Percentiles rank a stretch among this genome's conserved stretches.
Conservation (phyloP, 2,329 filamentous ascomycete species). For the Verticillium tricorpus region DNA sequence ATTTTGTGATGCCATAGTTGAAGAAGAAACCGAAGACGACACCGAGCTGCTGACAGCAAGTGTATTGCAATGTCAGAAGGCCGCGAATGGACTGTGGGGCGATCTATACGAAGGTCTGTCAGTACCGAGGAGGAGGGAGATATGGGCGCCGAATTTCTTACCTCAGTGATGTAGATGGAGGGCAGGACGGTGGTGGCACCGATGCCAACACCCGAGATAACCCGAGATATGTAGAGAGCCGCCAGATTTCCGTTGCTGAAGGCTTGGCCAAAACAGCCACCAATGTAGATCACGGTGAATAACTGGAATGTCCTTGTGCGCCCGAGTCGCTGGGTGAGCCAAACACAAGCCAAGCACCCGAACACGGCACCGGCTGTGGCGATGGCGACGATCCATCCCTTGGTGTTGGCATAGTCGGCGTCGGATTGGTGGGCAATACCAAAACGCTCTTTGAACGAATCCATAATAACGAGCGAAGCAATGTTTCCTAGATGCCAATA, state of each 20-base stretch:
- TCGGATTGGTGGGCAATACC: slow-evolving; percentile 18
- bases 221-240: slow-evolving; percentile 18
- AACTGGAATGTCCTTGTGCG: slow-evolving; percentile 17
- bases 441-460: slow-evolving; percentile 18
- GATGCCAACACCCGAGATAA: slow-evolving; percentile 21
- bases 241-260: slow-evolving; percentile 21
- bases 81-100: slow-evolving; percentile 22
- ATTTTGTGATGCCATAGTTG: slow-evolving; percentile 28
- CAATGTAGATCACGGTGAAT: slow-evolving; percentile 28
- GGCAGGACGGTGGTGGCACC: slow-evolving; percentile 20
- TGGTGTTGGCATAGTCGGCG: slow-evolving; percentile 20
- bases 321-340: slow-evolving; percentile 18
- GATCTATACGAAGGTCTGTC: slow-evolving; percentile 10
- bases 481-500: slow-evolving; percentile 19
- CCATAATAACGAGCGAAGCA: slow-evolving; percentile 23
- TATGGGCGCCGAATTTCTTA: not conserved
- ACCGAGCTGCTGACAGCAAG: slow-evolving; percentile 26
- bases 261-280: slow-evolving; percentile 26
- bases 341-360: slow-evolving; percentile 21
- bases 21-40: slow-evolving; percentile 29
- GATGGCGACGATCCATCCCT: slow-evolving; percentile 26
- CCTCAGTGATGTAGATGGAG: slow-evolving; percentile 22
- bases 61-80: slow-evolving; percentile 25
- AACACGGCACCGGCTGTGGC: slow-evolving; percentile 23
- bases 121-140: not conserved